These are phyloP conservation scores for Xylaria polymorpha DNA, from an alignment of 2,329 filamentous ascomycete species.

Conservation along the genomic window DNA sequence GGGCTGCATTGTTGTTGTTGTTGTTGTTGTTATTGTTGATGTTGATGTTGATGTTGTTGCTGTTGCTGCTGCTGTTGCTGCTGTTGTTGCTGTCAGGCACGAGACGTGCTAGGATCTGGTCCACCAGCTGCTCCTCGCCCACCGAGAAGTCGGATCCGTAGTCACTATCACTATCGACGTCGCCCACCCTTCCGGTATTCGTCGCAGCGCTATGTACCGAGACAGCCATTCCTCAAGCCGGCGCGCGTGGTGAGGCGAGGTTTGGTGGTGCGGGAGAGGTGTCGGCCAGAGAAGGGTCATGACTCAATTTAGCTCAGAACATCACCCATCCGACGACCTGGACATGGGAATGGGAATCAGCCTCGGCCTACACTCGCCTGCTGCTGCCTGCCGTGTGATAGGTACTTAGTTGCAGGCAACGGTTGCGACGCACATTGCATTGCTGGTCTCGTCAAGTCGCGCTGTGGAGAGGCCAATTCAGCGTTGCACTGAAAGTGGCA, in stretches of 20 bases:
- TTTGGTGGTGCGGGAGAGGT: not conserved
- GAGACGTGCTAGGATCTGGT: conserved; percentile 45
- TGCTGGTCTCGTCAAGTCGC: not conserved
- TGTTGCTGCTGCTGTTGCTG: no score
- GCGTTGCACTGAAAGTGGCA: not conserved
- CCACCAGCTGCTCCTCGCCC: conserved; percentile 49
- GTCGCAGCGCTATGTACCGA: not conserved
- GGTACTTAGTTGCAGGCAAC: conserved; percentile 2
- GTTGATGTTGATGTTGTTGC: not conserved
- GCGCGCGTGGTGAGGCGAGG: not conserved
- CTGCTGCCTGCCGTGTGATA: conserved; percentile 18
- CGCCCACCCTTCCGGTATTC: conserved; percentile 4
- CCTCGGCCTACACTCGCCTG: not conserved
- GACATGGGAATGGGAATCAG: not conserved
- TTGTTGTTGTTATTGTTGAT: not conserved
- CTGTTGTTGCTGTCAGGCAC: not conserved
- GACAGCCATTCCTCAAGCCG: conserved; percentile 27
- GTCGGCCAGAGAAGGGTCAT: conserved; percentile 13
- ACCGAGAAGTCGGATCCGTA: conserved; percentile 51
- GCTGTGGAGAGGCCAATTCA: not conserved
- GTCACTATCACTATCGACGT: conserved; percentile 44
- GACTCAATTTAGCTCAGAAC: conserved; percentile 1
- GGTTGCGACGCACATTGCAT: not conserved
- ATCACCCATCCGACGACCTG: not conserved
- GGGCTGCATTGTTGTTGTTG: not conserved